Conservation (phyloP, 306 rosid genomes). For the Luffa aegyptiaca region DNA sequence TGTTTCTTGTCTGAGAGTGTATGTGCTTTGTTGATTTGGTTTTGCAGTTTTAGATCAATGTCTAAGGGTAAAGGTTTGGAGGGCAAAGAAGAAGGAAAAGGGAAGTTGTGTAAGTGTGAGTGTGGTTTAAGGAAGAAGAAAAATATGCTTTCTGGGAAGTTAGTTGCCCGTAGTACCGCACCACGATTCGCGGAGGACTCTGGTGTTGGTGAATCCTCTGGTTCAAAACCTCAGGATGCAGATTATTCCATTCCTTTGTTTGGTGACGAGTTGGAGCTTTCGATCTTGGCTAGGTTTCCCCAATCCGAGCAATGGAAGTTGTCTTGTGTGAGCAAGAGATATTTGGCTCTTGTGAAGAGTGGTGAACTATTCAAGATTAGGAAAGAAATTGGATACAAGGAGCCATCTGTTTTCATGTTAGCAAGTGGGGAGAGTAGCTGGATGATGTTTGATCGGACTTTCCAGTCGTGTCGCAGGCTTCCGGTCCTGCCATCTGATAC, state of each 20-base stretch:
- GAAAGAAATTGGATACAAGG: slow-evolving; percentile 38
- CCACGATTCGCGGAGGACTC: slow-evolving; percentile 14
- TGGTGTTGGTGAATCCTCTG: slow-evolving; percentile 28
- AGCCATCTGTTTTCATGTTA: slow-evolving; percentile 63
- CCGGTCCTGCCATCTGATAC: slow-evolving; percentile 50
- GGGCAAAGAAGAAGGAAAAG: slow-evolving; percentile 5
- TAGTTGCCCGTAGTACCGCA: slow-evolving; percentile 4
- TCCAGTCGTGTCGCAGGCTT: slow-evolving; percentile 37
- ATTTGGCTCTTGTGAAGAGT: slow-evolving; percentile 29
- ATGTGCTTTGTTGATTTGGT: not conserved
- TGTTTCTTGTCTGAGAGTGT: not conserved
- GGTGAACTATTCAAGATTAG: slow-evolving; percentile 63
- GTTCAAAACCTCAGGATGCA: slow-evolving; percentile 71
- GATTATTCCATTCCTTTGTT: slow-evolving; percentile 49
- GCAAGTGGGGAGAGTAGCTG: slow-evolving; percentile 55
- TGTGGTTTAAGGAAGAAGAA: slow-evolving; percentile 11
- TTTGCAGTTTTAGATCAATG: slow-evolving; percentile 14
- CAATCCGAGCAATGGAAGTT: slow-evolving; percentile 58
- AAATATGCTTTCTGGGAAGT: slow-evolving; percentile 11
- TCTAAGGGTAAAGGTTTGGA: slow-evolving; percentile 11
- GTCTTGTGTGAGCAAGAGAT: slow-evolving; percentile 42
- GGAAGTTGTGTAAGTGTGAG: slow-evolving; percentile 1
- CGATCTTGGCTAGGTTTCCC: slow-evolving; percentile 60
- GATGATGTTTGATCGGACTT: slow-evolving; percentile 59
- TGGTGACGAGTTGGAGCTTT: slow-evolving; percentile 56